A percentile compares a stretch with the other conserved stretches of the same genome.
phyloP scores from a whole-genome alignment of 2,329 filamentous ascomycete genomes.

The Aspergillus neoniger region DNA sequence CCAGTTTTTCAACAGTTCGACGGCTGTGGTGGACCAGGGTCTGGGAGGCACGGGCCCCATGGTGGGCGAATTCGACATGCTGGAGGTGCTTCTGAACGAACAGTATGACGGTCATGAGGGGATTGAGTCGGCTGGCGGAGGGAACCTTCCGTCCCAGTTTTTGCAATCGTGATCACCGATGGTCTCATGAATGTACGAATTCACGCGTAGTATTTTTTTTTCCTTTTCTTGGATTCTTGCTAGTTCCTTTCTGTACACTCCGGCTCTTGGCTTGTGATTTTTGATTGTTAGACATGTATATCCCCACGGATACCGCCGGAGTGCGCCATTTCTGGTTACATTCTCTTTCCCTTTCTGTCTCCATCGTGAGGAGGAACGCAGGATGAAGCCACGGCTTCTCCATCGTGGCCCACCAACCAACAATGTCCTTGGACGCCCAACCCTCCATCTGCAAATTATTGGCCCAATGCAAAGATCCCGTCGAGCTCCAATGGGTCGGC shows the following conservation, averaged over 20 bases:
- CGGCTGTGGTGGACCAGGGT: conserved; percentile 51
- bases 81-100: conserved; percentile 50
- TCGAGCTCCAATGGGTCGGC: background rate
- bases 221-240: background rate
- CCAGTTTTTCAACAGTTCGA: conserved; percentile 56
- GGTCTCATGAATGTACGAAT: background rate
- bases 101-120: conserved; percentile 39
- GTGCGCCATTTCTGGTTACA: background rate
- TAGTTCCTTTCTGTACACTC: background rate
- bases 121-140: conserved; percentile 15
- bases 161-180: conserved; percentile 18
- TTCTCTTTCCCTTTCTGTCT: background rate
- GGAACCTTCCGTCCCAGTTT: conserved; percentile 31
- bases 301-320: background rate
- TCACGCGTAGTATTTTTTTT: background rate
- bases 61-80: conserved; percentile 56
- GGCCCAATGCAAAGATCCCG: no score
- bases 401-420: background rate
- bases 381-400: background rate
- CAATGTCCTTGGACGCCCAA: no score
- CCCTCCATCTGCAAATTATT: no score
- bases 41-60: conserved; percentile 64
- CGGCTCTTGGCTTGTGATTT: no score
- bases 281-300: background rate
- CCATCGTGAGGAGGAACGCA: background rate